Conservation (phyloP, 768 basidiomycete genomes). For the Boletus subcaerulescens region DNA sequence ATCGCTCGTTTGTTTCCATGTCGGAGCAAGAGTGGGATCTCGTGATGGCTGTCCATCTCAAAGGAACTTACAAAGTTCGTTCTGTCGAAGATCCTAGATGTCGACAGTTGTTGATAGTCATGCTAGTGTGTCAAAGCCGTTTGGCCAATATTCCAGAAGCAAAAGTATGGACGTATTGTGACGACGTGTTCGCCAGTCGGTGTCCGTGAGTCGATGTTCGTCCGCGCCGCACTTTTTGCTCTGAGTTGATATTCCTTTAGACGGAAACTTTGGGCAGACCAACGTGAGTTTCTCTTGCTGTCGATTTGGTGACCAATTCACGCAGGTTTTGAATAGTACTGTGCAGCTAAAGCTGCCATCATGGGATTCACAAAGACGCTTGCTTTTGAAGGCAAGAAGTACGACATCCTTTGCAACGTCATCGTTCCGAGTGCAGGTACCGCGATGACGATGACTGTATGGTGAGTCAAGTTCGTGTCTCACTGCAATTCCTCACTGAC, state of each 20-base stretch:
- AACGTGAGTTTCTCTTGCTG: slow-evolving; percentile 48
- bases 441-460: slow-evolving; percentile 86
- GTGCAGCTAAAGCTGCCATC: slow-evolving; percentile 90
- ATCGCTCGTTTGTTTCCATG: slow-evolving; percentile 91
- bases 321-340: slow-evolving; percentile 50
- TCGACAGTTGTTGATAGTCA: neutral
- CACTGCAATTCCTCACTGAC: neutral
- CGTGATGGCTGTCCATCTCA: slow-evolving; percentile 84
- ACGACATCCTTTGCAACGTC: slow-evolving; percentile 85
- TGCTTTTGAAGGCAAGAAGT: slow-evolving; percentile 88
- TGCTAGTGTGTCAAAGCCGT: slow-evolving; percentile 86
- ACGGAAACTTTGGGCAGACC: slow-evolving; percentile 94
- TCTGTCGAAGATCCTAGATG: neutral
- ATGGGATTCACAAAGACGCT: slow-evolving; percentile 88
- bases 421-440: slow-evolving; percentile 89
- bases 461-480: slow-evolving; percentile 32
- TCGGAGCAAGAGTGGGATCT: slow-evolving; percentile 92
- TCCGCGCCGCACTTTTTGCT: neutral
- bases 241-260: slow-evolving; percentile 36
- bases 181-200: slow-evolving; percentile 93
- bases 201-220: slow-evolving; percentile 61
- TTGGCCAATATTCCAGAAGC: slow-evolving; percentile 96
- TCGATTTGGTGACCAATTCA: neutral
- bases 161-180: slow-evolving; percentile 93
- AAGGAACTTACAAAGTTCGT: slow-evolving; percentile 83